These are phyloP conservation scores for Aspergillus felis DNA, from an alignment of 2,329 filamentous ascomycete genomes.

Conservation along the genomic window DNA sequence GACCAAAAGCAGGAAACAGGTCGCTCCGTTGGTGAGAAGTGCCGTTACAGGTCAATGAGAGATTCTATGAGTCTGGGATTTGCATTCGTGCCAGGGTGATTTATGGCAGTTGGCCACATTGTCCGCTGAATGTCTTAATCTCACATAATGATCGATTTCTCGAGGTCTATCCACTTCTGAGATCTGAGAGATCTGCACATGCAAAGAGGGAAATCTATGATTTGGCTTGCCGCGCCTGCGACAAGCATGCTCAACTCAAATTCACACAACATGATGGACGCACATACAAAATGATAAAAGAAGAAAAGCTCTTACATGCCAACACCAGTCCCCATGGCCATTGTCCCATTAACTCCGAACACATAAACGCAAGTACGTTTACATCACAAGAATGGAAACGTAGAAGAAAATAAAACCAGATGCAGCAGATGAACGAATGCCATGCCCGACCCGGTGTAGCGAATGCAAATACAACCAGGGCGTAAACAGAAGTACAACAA, in stretches of 20 bases:
- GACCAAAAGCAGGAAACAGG: slow-evolving; percentile 59
- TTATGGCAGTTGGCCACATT: not conserved
- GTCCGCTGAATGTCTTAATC: not conserved
- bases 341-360: not conserved
- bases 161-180: not conserved
- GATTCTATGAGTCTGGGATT: not conserved
- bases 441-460: slow-evolving; percentile 4
- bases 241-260: not conserved
- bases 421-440: slow-evolving; percentile 6
- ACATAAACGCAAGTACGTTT: not conserved
- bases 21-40: slow-evolving; percentile 56
- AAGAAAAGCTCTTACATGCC: not conserved
- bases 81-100: not conserved
- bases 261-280: not conserved
- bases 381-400: not conserved
- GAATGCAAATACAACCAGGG: slow-evolving; percentile 11
- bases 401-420: slow-evolving; percentile 2
- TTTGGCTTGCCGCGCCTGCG: not conserved
- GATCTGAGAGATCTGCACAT: not conserved
- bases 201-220: slow-evolving; percentile 3
- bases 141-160: not conserved
- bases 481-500: slow-evolving; percentile 7
- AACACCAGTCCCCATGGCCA: not conserved
- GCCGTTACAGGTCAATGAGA: slow-evolving; percentile 30
- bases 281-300: not conserved